phyloP scores from a whole-genome alignment of 208 protist species.

The Blastocrithidia nonstop region DNA sequence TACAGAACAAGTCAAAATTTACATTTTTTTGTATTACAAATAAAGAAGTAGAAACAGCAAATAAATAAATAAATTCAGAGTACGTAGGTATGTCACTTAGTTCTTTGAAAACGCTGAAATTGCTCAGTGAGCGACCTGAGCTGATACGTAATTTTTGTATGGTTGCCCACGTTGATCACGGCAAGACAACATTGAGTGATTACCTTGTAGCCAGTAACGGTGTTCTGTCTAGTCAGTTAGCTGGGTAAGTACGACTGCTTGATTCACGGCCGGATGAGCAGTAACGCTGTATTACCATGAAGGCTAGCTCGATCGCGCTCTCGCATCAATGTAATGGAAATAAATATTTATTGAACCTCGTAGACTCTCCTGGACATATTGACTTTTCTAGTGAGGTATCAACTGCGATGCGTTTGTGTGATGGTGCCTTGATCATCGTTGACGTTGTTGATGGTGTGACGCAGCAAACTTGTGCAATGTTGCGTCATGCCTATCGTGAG shows the following conservation, averaged over 20 bases:
- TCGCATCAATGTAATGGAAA: slow-evolving; percentile 39
- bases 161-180: slow-evolving; percentile 97
- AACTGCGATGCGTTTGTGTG: slow-evolving; percentile 93
- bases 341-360: slow-evolving; percentile 92
- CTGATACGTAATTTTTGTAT: slow-evolving; percentile 95
- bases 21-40: too few species aligned
- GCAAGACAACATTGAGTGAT: slow-evolving; percentile 98
- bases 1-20: too few species aligned
- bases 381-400: slow-evolving; percentile 97
- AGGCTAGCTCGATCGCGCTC: slow-evolving; percentile 95
- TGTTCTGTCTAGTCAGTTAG: slow-evolving; percentile 93
- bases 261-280: slow-evolving; percentile 96
- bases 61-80: too few species aligned
- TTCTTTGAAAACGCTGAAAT: slow-evolving; percentile 10
- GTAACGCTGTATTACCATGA: slow-evolving; percentile 98
- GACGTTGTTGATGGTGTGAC: slow-evolving; percentile 98
- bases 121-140: slow-evolving; percentile 49
- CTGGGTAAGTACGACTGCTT: slow-evolving; percentile 95
- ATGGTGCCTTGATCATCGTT: slow-evolving; percentile 96
- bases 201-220: slow-evolving; percentile 95
- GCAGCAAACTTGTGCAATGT: slow-evolving; percentile 88
- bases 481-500: slow-evolving; percentile 93
- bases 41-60: too few species aligned
- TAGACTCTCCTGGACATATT: slow-evolving; percentile 99
- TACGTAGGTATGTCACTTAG: not conserved